These are phyloP conservation scores for Metschnikowia borealis DNA, from an alignment of 805 yeast species.

Conservation along the genomic window DNA sequence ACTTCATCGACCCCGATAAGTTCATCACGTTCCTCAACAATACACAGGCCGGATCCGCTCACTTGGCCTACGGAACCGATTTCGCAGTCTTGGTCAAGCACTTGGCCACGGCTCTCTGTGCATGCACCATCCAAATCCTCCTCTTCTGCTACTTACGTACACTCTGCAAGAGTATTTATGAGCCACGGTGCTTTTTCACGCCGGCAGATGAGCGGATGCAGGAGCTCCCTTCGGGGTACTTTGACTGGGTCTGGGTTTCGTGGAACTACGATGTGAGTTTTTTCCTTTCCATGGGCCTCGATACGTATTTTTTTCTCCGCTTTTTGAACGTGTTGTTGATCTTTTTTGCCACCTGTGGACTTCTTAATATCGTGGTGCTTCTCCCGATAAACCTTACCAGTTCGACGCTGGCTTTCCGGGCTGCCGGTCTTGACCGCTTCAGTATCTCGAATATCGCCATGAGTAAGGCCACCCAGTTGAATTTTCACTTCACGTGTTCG, in stretches of 20 bases:
- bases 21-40: conserved; percentile 45
- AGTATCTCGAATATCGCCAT: conserved; percentile 69
- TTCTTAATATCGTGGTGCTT: conserved; percentile 54
- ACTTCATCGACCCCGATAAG: conserved; percentile 24
- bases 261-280: conserved; percentile 36
- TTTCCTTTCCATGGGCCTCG: conserved; percentile 58
- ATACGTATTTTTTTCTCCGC: conserved; percentile 69
- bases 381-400: conserved; percentile 61
- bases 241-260: conserved; percentile 54
- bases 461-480: conserved; percentile 44
- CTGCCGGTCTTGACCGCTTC: conserved; percentile 58
- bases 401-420: conserved; percentile 21
- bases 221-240: conserved; percentile 39
- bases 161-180: conserved; percentile 42
- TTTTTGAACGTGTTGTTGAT: conserved; percentile 50
- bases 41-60: conserved; percentile 57
- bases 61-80: conserved; percentile 54
- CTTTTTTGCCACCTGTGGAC: conserved; percentile 50
- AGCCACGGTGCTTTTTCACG: conserved; percentile 47
- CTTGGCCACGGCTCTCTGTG: conserved; percentile 47
- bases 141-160: conserved; percentile 36
- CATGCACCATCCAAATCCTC: conserved; percentile 51
- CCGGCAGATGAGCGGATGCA: conserved; percentile 37
- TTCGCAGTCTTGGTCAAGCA: conserved; percentile 54
- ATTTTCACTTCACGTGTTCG: conserved; percentile 62